phyloP scores from a whole-genome alignment of 2,329 filamentous ascomycete genomes.

The Beauveria bassiana region DNA sequence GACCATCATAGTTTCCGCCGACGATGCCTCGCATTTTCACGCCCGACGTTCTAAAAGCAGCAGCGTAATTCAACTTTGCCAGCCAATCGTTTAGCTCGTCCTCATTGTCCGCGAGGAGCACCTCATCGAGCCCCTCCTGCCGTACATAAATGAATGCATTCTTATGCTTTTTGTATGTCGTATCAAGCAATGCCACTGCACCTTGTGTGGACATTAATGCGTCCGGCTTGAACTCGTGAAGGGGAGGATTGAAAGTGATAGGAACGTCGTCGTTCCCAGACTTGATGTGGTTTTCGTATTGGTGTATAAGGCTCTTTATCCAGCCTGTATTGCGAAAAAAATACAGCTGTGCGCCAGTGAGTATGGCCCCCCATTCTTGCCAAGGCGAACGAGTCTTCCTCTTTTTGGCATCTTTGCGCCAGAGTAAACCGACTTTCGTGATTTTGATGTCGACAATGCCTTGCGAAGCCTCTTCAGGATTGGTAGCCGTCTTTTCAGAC shows the following conservation, averaged over 20 bases:
- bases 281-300: constrained; percentile 76
- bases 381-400: constrained; percentile 91
- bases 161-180: constrained; percentile 89
- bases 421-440: constrained; percentile 88
- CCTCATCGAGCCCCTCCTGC: constrained; percentile 80
- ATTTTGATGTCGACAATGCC: constrained; percentile 97
- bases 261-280: constrained; percentile 67
- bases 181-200: constrained; percentile 80
- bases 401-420: constrained; percentile 91
- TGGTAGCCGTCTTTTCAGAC: constrained; percentile 74
- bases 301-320: constrained; percentile 84
- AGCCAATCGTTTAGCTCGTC: constrained; percentile 95
- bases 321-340: constrained; percentile 91
- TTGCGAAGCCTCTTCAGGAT: constrained; percentile 78
- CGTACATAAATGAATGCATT: constrained; percentile 88
- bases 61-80: constrained; percentile 90
- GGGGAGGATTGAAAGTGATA: constrained; percentile 81
- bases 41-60: constrained; percentile 84
- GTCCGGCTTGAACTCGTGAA: constrained; percentile 90
- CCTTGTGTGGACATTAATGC: constrained; percentile 88
- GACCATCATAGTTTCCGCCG: constrained; percentile 77
- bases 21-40: constrained; percentile 85
- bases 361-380: constrained; percentile 97
- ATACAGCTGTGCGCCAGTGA: constrained; percentile 95
- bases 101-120: constrained; percentile 84